These are phyloP conservation scores for Lumnitzera littorea DNA, from an alignment of 345 rosid genomes.

Conservation along the genomic window DNA sequence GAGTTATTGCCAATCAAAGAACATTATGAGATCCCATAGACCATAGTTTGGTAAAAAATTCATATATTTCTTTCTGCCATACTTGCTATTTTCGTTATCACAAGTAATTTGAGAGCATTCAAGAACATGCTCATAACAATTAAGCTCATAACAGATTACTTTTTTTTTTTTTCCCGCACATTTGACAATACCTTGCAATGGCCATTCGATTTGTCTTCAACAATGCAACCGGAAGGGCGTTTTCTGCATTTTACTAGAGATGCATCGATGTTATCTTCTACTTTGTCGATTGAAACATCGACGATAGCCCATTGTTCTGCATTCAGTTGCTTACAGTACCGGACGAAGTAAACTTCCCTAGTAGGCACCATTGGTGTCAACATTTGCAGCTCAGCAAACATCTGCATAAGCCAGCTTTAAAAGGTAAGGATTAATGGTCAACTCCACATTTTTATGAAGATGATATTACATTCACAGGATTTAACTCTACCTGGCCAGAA, in stretches of 20 bases:
- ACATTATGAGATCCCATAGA: no score
- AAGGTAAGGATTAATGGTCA: no score
- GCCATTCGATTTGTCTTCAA: conserved; percentile 83
- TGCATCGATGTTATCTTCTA: conserved; percentile 79
- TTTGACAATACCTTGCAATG: conserved; percentile 62
- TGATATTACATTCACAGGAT: no score
- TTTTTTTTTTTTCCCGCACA: background rate
- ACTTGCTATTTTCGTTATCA: no score
- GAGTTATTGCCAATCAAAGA: background rate
- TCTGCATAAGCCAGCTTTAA: conserved; percentile 33
- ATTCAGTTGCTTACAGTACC: conserved; percentile 70
- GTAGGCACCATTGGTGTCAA: conserved; percentile 91
- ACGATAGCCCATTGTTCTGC: conserved; percentile 90
- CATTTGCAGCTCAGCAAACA: conserved; percentile 95
- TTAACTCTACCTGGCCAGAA: no score
- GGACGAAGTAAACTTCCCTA: conserved; percentile 83
- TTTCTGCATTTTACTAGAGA: conserved; percentile 76
- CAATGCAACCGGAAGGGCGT: conserved; percentile 96
- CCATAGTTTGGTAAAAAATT: no score
- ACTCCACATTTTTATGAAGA: no score
- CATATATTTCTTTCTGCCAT: background rate
- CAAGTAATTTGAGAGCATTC: no score
- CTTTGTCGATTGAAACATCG: conserved; percentile 77
- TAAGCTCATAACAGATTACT: no score
- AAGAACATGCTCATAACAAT: no score